These are phyloP conservation scores for Tolypocladium ovalisporum DNA, from an alignment of 2,329 filamentous ascomycete genomes.

Conservation along the genomic window DNA sequence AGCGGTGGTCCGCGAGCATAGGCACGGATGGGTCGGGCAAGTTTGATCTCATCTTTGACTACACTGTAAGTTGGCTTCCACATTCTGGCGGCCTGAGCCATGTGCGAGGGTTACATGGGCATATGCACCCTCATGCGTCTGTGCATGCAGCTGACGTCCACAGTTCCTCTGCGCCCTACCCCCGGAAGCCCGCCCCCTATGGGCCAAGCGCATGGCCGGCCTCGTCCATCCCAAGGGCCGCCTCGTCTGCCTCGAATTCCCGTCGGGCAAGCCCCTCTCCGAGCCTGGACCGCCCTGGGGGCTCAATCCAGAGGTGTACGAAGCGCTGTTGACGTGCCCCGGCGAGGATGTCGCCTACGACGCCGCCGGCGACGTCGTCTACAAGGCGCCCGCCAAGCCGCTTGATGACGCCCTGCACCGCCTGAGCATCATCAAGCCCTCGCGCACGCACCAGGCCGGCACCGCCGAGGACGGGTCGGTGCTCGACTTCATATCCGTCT, in stretches of 20 bases:
- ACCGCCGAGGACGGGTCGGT: conserved; percentile 32
- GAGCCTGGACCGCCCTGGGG: conserved; percentile 64
- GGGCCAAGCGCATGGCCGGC: conserved; percentile 40
- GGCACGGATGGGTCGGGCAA: conserved; percentile 27
- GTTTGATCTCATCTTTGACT: conserved; percentile 59
- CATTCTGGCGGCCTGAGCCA: background rate
- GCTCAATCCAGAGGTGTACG: conserved; percentile 57
- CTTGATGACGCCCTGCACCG: conserved; percentile 27
- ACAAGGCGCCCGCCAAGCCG: conserved; percentile 23
- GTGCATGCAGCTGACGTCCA: background rate
- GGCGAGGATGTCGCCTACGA: conserved; percentile 55
- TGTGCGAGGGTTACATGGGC: background rate
- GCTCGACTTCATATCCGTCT: conserved; percentile 43
- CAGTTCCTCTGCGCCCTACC: conserved; percentile 55
- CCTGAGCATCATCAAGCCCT: conserved; percentile 38
- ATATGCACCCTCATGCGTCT: background rate
- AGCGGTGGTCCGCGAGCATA: conserved; percentile 39
- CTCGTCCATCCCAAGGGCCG: conserved; percentile 38
- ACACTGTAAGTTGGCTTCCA: conserved; percentile 36
- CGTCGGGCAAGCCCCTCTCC: conserved; percentile 56
- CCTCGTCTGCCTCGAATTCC: conserved; percentile 65
- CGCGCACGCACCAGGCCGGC: conserved; percentile 36
- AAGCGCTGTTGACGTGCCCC: conserved; percentile 58
- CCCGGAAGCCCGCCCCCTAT: conserved; percentile 37
- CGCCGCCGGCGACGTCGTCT: conserved; percentile 30